Percentiles rank a stretch among this genome's conserved stretches.
Conservation (phyloP, 805 yeast genomes). For the Ogataea wickerhamii region DNA sequence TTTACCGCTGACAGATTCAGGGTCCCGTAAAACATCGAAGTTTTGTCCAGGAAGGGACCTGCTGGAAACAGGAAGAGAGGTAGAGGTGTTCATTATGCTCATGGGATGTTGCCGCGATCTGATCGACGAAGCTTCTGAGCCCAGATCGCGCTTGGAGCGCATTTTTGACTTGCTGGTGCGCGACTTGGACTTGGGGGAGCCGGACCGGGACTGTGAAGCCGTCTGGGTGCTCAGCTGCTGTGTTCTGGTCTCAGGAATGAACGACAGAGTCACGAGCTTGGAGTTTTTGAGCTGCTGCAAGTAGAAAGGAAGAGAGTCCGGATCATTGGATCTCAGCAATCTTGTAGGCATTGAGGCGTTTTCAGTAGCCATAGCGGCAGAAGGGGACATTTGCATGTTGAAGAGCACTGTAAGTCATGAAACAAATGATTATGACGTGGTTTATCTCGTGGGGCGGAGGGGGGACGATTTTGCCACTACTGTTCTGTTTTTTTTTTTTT, state of each 20-base stretch:
- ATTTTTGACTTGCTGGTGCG: not conserved
- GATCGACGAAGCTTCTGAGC: not conserved
- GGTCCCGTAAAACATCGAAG: too few species aligned
- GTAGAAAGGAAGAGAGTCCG: conserved; percentile 19
- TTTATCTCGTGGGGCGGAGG: too few species aligned
- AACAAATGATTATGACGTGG: too few species aligned
- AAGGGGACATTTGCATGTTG: not conserved
- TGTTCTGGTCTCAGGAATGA: conserved; percentile 15
- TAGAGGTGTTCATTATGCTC: not conserved
- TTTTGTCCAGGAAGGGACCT: not conserved
- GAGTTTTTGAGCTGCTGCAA: conserved; percentile 21
- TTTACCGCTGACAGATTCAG: not conserved
- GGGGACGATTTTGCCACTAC: too few species aligned
- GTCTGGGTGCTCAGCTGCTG: not conserved
- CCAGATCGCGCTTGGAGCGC: not conserved
- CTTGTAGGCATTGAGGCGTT: conserved; percentile 8
- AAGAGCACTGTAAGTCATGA: too few species aligned
- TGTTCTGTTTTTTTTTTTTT: too few species aligned
- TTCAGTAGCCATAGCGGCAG: conserved; percentile 3
- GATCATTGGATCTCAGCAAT: conserved; percentile 20
- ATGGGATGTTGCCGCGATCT: not conserved
- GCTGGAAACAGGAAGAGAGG: not conserved
- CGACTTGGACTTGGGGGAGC: not conserved
- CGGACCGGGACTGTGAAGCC: not conserved
- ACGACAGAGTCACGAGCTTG: conserved; percentile 24